Conservation (phyloP, 768 basidiomycete genomes). For the Gymnopilus dilepis region DNA sequence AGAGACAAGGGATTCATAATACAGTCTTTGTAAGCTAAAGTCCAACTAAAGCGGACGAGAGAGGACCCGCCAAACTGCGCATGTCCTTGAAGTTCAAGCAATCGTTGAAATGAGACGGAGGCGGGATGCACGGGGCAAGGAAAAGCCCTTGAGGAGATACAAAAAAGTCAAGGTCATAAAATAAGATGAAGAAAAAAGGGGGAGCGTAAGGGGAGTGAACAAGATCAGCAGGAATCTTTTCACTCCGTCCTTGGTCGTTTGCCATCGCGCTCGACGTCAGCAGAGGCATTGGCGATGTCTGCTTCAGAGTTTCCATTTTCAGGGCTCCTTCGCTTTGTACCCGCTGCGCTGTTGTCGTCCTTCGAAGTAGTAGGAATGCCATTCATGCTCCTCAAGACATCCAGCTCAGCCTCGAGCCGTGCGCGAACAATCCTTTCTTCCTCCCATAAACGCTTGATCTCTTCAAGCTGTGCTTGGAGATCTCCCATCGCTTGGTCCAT, state of each 20-base stretch:
- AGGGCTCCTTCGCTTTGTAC: conserved; percentile 45
- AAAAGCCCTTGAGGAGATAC: background rate
- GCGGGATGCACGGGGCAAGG: background rate
- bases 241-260: conserved; percentile 51
- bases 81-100: background rate
- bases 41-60: background rate
- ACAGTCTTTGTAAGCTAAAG: conserved; percentile 4
- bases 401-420: conserved; percentile 69
- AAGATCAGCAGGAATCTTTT: conserved; percentile 16
- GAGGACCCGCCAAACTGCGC: conserved; percentile 3
- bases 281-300: conserved; percentile 22
- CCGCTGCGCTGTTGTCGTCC: conserved; percentile 25
- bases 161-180: conserved; percentile 9
- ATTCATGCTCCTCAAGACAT: conserved; percentile 50
- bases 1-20: background rate
- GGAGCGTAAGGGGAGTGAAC: conserved; percentile 10
- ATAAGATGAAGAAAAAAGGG: background rate
- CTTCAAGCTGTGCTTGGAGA: conserved; percentile 81
- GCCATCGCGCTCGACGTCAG: conserved; percentile 39
- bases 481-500: conserved; percentile 95
- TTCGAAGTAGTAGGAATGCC: conserved; percentile 21
- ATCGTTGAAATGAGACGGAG: background rate
- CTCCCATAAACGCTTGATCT: conserved; percentile 81
- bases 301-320: conserved; percentile 39
- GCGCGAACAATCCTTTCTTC: conserved; percentile 69